These are phyloP conservation scores for Pneumocystis carinii DNA, from an alignment of 1,139 yeast genomes.

Conservation along the genomic window DNA sequence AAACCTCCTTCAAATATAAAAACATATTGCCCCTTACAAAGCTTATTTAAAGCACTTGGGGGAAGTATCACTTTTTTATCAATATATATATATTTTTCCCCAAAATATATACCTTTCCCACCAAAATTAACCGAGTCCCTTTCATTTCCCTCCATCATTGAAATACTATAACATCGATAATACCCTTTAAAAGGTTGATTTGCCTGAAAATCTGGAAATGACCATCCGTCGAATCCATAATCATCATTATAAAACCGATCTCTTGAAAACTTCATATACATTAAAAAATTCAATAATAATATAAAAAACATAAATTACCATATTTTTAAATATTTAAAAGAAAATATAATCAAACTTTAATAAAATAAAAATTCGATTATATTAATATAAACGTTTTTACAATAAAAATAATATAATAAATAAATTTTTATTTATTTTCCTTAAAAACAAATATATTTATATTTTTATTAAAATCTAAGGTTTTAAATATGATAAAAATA, in stretches of 20 bases:
- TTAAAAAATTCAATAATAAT: constrained; percentile 2
- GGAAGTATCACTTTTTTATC: constrained; percentile 54
- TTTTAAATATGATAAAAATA: too few relatives aligned
- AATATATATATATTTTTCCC: not conserved
- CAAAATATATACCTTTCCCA: constrained; percentile 39
- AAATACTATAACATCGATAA: constrained; percentile 81
- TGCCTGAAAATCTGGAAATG: constrained; percentile 12
- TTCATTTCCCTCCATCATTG: constrained; percentile 74
- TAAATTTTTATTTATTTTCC: too few relatives aligned
- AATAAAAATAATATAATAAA: too few relatives aligned
- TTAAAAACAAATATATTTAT: too few relatives aligned
- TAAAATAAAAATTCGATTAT: too few relatives aligned
- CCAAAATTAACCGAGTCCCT: constrained; percentile 80
- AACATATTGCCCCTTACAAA: constrained; percentile 39
- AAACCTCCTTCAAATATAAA: not conserved
- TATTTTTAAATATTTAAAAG: not conserved
- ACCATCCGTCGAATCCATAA: constrained; percentile 24
- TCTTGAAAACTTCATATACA: not conserved
- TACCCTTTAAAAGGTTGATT: constrained; percentile 50
- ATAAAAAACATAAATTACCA: not conserved
- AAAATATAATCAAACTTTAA: too few relatives aligned
- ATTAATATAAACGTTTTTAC: too few relatives aligned
- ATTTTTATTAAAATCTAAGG: too few relatives aligned
- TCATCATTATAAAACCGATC: constrained; percentile 17
- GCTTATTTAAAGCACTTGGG: constrained; percentile 75